Base-by-base conservation (phyloP, 1,139 yeast genomes). In the Nadsonia starkeyi-henricii region DNA sequence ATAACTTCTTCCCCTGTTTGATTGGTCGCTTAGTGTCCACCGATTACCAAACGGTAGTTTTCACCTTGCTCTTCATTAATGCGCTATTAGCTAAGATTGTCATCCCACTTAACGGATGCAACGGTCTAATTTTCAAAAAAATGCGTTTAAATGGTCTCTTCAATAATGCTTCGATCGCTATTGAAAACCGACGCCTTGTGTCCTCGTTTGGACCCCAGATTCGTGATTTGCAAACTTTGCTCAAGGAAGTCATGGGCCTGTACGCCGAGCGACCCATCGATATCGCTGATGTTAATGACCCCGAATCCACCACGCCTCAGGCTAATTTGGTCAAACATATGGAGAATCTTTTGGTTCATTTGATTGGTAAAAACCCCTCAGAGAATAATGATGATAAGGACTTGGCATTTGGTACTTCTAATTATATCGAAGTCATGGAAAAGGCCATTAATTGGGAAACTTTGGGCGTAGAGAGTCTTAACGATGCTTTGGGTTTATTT, bases 401-500 rank as follows among this genome's bases (percentile, higher is more conserved):
- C 9, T 12, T 13, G 5, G 12, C 15, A 3, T 13, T 7, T n/a
- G 39, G 17, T n/a, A 33, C 4, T 26, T 7, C 7, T n/a, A 12
- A 33, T 4, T 13, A 4, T 33, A 15, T 3, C 15, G 17, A n/a
- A 13, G 39, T 13, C 17, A 13, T 33, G 39, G 17, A n/a, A 33
- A 12, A 33, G 12, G 17, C 17, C 17, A 33, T 33, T 15, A 33
- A 33, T 15, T 33, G 39, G 39, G 17, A 33, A 12, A 7, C 39
- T 33, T n/a, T 33, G 17, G 9, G 17, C 39, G 39, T 33, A 4
- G 39, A 15, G 4, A n/a, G 17, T 33, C 12, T 33, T 3, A n/a
- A 33, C 12, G 39, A 33, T 13, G 39, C 17, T 9, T 15, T 33
- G 9, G 15, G 17, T 15, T 13, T 33, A n/a, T 54, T 62, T 49